A percentile compares a stretch with the other conserved stretches of the same genome.
Conservation (phyloP, 2,329 filamentous ascomycete genomes). For the Apiospora kogelbergensis region DNA sequence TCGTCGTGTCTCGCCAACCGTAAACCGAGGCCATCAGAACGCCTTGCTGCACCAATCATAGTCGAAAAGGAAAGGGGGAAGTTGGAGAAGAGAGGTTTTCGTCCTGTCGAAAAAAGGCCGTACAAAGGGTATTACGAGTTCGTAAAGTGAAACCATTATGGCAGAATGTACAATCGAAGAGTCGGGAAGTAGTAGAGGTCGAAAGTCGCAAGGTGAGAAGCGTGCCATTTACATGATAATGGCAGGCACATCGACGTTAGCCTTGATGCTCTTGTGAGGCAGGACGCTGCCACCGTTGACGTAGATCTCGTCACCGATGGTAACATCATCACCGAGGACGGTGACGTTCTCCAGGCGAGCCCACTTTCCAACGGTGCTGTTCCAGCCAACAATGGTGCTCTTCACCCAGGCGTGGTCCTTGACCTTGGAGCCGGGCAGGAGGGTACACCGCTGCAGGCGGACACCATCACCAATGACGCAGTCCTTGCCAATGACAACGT, state of each 20-base stretch:
- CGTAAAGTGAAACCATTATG: constrained; percentile 14
- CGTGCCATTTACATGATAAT: constrained; percentile 60
- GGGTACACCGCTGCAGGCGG: constrained; percentile 86
- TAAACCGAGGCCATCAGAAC: constrained; percentile 9
- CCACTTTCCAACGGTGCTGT: constrained; percentile 94
- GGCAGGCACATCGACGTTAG: constrained; percentile 82
- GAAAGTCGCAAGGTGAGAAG: constrained; percentile 1
- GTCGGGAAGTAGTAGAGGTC: constrained; percentile 13
- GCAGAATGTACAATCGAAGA: constrained; percentile 14
- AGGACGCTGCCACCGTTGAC: constrained; percentile 95
- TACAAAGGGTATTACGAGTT: constrained; percentile 14
- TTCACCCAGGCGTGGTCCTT: constrained; percentile 99
- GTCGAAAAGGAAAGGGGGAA: constrained; percentile 11
- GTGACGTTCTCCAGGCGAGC: constrained; percentile 95
- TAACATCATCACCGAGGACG: constrained; percentile 97
- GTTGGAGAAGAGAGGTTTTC: constrained; percentile 14
- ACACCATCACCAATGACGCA: constrained; percentile 94
- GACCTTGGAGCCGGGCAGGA: constrained; percentile 86
- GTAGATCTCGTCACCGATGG: constrained; percentile 96
- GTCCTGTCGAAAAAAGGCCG: constrained; percentile 10
- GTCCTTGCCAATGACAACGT: constrained; percentile 92
- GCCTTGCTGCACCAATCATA: constrained; percentile 15
- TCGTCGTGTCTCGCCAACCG: constrained; percentile 3
- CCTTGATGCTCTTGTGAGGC: constrained; percentile 98
- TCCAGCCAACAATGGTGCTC: constrained; percentile 98